phyloP scores from a whole-genome alignment of 805 yeast genomes.

The Metschnikowia aberdeeniae region DNA sequence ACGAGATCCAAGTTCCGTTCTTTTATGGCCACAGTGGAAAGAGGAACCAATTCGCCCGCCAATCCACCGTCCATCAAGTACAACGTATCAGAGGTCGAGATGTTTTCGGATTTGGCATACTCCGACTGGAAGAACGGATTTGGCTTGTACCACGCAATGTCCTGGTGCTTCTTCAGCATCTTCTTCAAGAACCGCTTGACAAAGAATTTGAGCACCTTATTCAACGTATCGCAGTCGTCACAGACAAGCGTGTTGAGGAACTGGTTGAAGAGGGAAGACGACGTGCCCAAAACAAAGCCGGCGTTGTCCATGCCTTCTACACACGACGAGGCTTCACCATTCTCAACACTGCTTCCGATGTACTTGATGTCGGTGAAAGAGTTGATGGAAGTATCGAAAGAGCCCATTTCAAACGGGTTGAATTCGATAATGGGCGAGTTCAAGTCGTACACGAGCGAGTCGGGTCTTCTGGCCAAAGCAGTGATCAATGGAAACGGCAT shows the following conservation, averaged over 20 bases:
- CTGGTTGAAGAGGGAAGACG: slow-evolving; percentile 37
- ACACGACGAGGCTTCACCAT: slow-evolving; percentile 32
- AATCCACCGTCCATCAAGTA: slow-evolving; percentile 40
- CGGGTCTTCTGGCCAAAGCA: slow-evolving; percentile 35
- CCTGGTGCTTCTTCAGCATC: slow-evolving; percentile 25
- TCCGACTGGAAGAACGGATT: slow-evolving; percentile 34
- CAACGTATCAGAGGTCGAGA: slow-evolving; percentile 27
- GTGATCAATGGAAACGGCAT: slow-evolving; percentile 41
- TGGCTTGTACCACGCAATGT: slow-evolving; percentile 33
- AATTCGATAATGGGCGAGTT: slow-evolving; percentile 40
- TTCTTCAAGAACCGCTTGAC: slow-evolving; percentile 22
- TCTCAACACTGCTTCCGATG: slow-evolving; percentile 31
- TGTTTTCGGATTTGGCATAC: slow-evolving; percentile 24
- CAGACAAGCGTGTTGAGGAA: slow-evolving; percentile 34
- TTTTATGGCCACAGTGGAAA: slow-evolving; percentile 30
- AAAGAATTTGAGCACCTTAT: slow-evolving; percentile 23
- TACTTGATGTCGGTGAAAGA: slow-evolving; percentile 36
- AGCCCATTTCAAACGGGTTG: slow-evolving; percentile 41
- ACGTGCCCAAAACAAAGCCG: slow-evolving; percentile 36
- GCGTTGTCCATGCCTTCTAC: slow-evolving; percentile 37
- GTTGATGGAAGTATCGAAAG: slow-evolving; percentile 37
- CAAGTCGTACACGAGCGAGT: slow-evolving; percentile 25
- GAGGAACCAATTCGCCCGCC: slow-evolving; percentile 34
- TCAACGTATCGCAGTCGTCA: slow-evolving; percentile 26
- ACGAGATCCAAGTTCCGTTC: slow-evolving; percentile 34